Evolutionary conservation across 306 rosid genomes (phyloP).

Genomic region (Quercus cerris): DNA sequence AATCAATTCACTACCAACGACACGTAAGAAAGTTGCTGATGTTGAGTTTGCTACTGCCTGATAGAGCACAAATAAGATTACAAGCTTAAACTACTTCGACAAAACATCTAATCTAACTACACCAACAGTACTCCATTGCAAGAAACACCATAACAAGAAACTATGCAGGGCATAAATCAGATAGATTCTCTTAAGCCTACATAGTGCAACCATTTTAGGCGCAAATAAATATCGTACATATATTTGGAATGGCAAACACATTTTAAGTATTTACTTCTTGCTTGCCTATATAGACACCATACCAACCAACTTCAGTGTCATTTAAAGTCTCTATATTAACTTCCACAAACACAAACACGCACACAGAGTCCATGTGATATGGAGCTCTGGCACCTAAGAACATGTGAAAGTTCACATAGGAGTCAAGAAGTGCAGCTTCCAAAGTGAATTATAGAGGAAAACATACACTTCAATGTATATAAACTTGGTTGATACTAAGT

Average conservation of each 20-base stretch:
- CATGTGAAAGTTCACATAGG: background rate
- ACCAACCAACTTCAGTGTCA: background rate
- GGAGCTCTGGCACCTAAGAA: background rate
- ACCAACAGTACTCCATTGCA: background rate
- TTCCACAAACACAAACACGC: background rate
- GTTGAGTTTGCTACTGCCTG: constrained; percentile 99
- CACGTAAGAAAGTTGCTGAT: constrained; percentile 96
- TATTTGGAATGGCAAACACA: background rate
- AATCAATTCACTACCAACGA: constrained; percentile 97
- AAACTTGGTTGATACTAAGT: background rate
- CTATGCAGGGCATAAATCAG: background rate
- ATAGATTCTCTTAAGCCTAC: background rate
- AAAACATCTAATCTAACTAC: background rate
- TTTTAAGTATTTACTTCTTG: background rate
- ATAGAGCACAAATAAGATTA: constrained; percentile 11
- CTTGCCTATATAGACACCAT: background rate
- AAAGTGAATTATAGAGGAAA: background rate
- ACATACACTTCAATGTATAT: background rate
- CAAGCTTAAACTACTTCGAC: background rate
- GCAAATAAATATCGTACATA: background rate
- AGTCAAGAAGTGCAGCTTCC: background rate
- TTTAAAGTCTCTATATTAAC: background rate
- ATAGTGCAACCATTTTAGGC: background rate
- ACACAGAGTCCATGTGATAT: background rate
- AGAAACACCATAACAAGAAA: background rate